A percentile compares a stretch with the other conserved stretches of the same genome.
phyloP scores from a whole-genome alignment of 352 stramenopile species.

The Phytophthora meadii region DNA sequence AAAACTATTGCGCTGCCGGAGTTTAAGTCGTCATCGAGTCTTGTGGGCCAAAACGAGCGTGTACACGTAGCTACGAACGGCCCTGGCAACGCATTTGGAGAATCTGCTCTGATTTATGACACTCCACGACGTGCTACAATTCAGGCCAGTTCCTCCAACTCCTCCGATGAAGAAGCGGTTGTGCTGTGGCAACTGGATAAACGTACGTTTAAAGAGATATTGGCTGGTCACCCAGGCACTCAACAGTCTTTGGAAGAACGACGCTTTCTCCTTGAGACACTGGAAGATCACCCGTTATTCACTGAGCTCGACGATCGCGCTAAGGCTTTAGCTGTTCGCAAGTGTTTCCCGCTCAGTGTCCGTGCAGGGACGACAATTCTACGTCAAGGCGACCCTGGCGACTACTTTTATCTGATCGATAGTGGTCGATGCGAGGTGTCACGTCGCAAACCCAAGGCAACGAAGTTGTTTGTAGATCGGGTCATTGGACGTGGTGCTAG shows the following conservation, averaged over 20 bases:
- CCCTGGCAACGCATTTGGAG: constrained; percentile 77
- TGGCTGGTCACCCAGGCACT: constrained; percentile 68
- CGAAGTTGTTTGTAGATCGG: constrained; percentile 66
- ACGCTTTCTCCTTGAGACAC: constrained; percentile 70
- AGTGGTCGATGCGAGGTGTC: constrained; percentile 78
- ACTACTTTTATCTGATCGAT: constrained; percentile 91
- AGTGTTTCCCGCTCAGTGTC: constrained; percentile 82
- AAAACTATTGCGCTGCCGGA: constrained; percentile 77
- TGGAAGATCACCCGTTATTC: constrained; percentile 82
- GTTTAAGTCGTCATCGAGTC: constrained; percentile 67
- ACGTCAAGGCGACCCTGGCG: constrained; percentile 77
- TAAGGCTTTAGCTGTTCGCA: constrained; percentile 82
- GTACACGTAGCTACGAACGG: constrained; percentile 86
- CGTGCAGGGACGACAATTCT: constrained; percentile 69
- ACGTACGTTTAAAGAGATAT: constrained; percentile 56
- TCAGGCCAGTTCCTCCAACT: constrained; percentile 28
- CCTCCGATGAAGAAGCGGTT: constrained; percentile 34
- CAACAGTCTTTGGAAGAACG: constrained; percentile 84
- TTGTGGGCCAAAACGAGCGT: constrained; percentile 68
- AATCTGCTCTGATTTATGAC: constrained; percentile 87
- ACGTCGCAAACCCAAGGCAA: constrained; percentile 64
- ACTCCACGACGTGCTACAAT: constrained; percentile 83
- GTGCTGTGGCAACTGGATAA: constrained; percentile 87
- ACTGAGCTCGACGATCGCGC: constrained; percentile 74
- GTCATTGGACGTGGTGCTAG: constrained; percentile 72